phyloP scores from a whole-genome alignment of 2,329 filamentous ascomycete species.

The Rutstroemia sp. region DNA sequence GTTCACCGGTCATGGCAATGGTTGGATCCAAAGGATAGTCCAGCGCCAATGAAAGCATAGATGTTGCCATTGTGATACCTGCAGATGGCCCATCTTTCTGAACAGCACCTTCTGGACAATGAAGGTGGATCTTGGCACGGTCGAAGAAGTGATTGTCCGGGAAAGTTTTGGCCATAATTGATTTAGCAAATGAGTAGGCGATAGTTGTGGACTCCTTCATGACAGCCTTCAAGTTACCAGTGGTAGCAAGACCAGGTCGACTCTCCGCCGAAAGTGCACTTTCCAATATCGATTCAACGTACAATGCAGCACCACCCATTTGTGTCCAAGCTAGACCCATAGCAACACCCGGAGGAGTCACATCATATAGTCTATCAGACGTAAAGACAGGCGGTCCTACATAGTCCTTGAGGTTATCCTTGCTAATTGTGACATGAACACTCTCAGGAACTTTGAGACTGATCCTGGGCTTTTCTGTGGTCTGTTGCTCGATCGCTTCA shows the following conservation, averaged over 20 bases:
- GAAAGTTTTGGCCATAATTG: conserved; percentile 76
- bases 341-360: conserved; percentile 85
- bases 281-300: conserved; percentile 94
- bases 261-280: conserved; percentile 67
- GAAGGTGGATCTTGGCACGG: conserved; percentile 87
- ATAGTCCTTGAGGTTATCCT: conserved; percentile 90
- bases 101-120: conserved; percentile 93
- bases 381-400: conserved; percentile 95
- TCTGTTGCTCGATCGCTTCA: conserved; percentile 45
- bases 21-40: conserved; percentile 73
- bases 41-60: conserved; percentile 76
- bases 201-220: conserved; percentile 98
- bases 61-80: conserved; percentile 97
- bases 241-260: conserved; percentile 76
- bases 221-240: conserved; percentile 88
- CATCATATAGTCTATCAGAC: conserved; percentile 89
- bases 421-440: conserved; percentile 80
- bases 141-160: conserved; percentile 93
- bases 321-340: conserved; percentile 99
- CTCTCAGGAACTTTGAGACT: conserved; percentile 76
- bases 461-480: conserved; percentile 60
- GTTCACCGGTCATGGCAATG: conserved; percentile 94
- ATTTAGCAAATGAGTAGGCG: conserved; percentile 93
- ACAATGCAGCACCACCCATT: conserved; percentile 92
- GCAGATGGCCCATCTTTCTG: conserved; percentile 91